A percentile compares a stretch with the other conserved stretches of the same genome.
Conservation (phyloP, 495 filamentous ascomycete genomes). For the Talaromyces proteolyticus region DNA sequence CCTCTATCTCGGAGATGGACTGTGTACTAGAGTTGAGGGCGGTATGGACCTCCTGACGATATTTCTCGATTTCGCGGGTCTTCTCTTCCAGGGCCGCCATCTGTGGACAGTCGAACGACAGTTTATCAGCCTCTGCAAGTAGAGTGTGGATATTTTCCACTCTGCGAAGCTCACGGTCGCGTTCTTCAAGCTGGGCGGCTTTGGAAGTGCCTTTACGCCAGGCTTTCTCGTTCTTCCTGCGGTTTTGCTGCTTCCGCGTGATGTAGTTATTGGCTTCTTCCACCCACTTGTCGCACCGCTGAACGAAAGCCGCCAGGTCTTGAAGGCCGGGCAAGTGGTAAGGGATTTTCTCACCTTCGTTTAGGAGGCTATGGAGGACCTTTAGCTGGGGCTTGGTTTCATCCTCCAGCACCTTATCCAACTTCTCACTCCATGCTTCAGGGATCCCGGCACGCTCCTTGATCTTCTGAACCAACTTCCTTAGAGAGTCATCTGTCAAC, state of each 20-base stretch:
- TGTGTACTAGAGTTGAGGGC: constrained; percentile 57
- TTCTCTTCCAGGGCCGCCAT: constrained; percentile 84
- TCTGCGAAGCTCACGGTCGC: constrained; percentile 81
- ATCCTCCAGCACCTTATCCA: constrained; percentile 76
- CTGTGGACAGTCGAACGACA: constrained; percentile 93
- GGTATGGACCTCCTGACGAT: constrained; percentile 69
- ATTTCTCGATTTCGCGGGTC: constrained; percentile 78
- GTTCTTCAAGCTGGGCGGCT: constrained; percentile 78
- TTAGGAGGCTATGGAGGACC: constrained; percentile 73
- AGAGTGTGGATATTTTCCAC: constrained; percentile 85
- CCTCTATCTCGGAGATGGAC: constrained; percentile 72
- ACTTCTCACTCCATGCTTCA: constrained; percentile 86
- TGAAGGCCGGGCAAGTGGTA: constrained; percentile 83
- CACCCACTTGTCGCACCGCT: constrained; percentile 95
- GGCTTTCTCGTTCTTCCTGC: constrained; percentile 91
- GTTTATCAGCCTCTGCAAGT: constrained; percentile 74
- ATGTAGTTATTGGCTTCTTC: constrained; percentile 97
- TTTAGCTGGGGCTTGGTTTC: constrained; percentile 81
- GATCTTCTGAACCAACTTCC: constrained; percentile 63
- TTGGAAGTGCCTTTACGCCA: constrained; percentile 78
- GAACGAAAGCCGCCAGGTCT: constrained; percentile 81
- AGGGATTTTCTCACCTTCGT: constrained; percentile 95
- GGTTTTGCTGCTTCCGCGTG: constrained; percentile 95
- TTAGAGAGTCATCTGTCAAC: constrained; percentile 64
- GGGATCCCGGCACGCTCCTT: constrained; percentile 81